Evolutionary conservation across 2,329 filamentous ascomycete genomes (phyloP), one percentile per base, ranked within the genome.

Genomic region (Rhinocladiella mackenziei): DNA sequence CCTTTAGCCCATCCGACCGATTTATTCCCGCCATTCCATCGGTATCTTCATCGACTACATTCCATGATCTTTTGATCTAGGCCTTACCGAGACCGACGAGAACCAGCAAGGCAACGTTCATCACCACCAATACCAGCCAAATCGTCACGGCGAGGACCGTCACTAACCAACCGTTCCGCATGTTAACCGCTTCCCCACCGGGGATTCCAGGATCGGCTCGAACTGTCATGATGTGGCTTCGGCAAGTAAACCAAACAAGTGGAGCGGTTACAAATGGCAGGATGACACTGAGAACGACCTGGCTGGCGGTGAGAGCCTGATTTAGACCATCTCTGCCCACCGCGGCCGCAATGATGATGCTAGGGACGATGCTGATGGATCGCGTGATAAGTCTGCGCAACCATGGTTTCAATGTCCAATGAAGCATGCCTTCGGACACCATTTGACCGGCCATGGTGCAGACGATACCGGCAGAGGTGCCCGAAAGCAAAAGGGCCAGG

Each of bases 361-460:
- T 83, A 0, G 88, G 88, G 1, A 81, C 81, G 62, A 94, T 89
- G 58, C 83, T 87, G 61, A 94, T 86, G 37, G 76, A 78, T 18
- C 88, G 77, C 0, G 88, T 94, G 37, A 91, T 65, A 3, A 94
- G 74, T 8, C 88, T 76, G 2, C 88, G 81, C 7, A 89, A 58
- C 88, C 88, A 94, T 0, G 88, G 88, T 49, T 74, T 73, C 22
- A 89, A 65, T 4, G 68, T 78, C 84, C 86, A 89, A 34, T 80
- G 78, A 32, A 94, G 64, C 49, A 88, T 86, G 5, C 88, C 88
- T 62, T 94, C 88, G 51, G 80, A 83, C 15, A 94, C 83, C 81
- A 94, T 92, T 63, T 94, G 88, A 0, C 88, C 88, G 0, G 88
- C 78, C 55, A 94, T 92, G 1, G 89, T 94, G 67, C 88, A 94